Base-by-base conservation (phyloP, 352 stramenopile genomes). In the Pythium biforme region DNA sequence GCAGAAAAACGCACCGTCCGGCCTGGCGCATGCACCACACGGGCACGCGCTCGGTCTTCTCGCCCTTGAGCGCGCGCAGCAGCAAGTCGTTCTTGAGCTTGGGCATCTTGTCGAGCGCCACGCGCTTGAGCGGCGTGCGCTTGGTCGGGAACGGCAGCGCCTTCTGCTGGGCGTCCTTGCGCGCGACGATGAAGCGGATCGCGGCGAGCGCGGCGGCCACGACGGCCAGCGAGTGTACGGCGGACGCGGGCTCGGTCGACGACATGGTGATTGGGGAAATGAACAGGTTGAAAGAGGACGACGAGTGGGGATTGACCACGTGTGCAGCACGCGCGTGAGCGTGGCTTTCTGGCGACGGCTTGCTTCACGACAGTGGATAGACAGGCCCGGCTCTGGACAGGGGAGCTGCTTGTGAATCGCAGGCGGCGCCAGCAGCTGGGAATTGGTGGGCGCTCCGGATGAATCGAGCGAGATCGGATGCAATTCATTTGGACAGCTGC, bases 11-110 rank as follows among this genome's bases (percentile, higher is more conserved):
- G 37, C 23, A 97, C 70, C 97, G 83, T 66, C 97, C 97, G 25
- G 97, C 97, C 73, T 99, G 97, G 49, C 97, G 94, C 80, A 99
- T 99, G 59, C 98, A 91, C 97, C 97, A 99, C 58, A 99, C 88
- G 14, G 97, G 97, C 48, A 95, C 88, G 26, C 88, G 84, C 75
- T 97, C 90, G 11, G 90, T 96, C 52, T 76, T 81, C 61, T 98
- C 81, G 59, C 92, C 89, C 55, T 76, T 77, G 33, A 95, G 81
- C 51, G 90, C 90, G 29, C 89, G 87, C 37, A 97, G 62, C 47
- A 97, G 69, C 43, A 97, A 64, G 64, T 97, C 88, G 74, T 97
- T 97, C 70, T 96, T 94, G 59, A 96, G 74, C 68, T 83, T 81
- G n/a, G 86, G 85, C 59, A 94, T 68, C 37, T 88, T 68, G 45